phyloP scores from a whole-genome alignment of 371 early-diverging fungal species.

The Circinella umbellata region DNA sequence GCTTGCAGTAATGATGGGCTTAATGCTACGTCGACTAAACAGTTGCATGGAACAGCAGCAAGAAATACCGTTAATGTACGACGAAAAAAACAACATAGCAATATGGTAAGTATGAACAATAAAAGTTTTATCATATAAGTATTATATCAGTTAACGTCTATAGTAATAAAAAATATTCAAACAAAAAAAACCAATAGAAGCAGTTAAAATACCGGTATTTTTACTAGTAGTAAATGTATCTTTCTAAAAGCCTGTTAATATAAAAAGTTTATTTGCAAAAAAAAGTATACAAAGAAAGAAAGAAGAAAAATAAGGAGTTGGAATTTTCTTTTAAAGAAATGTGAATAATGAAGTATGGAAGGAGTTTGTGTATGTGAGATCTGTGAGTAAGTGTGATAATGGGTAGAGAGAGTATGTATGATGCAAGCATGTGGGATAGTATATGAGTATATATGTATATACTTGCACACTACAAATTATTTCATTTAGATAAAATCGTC shows the following conservation, averaged over 20 bases:
- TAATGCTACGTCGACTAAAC: slow-evolving; percentile 6
- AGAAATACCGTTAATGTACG: not conserved
- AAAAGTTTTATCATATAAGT: too few species aligned
- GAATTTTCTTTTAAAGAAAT: too few species aligned
- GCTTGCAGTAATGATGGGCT: slow-evolving; percentile 7
- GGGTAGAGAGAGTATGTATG: not conserved
- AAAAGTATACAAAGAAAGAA: slow-evolving; percentile 11
- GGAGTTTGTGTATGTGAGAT: too few species aligned
- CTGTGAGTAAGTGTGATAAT: too few species aligned
- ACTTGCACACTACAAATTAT: not conserved
- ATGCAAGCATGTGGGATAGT: not conserved
- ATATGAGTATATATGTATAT: not conserved
- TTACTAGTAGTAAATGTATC: not conserved
- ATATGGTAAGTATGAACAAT: not conserved
- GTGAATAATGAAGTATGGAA: too few species aligned
- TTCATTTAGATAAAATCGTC: slow-evolving; percentile 25
- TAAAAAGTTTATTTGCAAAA: slow-evolving; percentile 4
- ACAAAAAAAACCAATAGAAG: not conserved
- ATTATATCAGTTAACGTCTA: too few species aligned
- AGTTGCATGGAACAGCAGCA: not conserved
- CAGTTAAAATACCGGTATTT: not conserved
- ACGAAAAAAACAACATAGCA: not conserved
- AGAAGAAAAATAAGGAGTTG: not conserved
- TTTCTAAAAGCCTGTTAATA: not conserved
- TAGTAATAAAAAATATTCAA: too few species aligned